A percentile compares a stretch with the other conserved stretches of the same genome.
Evolutionary conservation across 345 rosid species (phyloP).

Genomic region (Bruguiera parviflora): DNA sequence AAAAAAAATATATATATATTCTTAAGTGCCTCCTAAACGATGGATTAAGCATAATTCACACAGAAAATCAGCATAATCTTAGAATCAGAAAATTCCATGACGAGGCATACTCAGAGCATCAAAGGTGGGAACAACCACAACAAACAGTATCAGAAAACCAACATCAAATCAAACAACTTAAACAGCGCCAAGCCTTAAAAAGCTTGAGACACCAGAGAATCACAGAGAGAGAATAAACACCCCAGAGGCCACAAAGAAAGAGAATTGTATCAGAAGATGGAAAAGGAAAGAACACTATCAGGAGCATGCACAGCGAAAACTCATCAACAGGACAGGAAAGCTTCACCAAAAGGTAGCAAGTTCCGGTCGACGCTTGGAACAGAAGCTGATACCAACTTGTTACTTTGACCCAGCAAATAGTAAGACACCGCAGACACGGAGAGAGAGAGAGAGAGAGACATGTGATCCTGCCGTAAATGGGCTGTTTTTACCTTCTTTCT

Average conservation of each 20-base stretch:
- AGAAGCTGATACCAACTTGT: slow-evolving; percentile 22
- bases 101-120: not conserved
- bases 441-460: slow-evolving; percentile 17
- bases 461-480: too few species aligned
- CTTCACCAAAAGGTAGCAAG: slow-evolving; percentile 16
- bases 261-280: not conserved
- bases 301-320: slow-evolving; percentile 16
- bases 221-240: slow-evolving; percentile 2
- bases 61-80: slow-evolving; percentile 12
- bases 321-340: not conserved
- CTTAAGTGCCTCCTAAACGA: not conserved
- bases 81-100: slow-evolving; percentile 5
- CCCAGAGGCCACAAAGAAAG: not conserved
- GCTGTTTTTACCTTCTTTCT: not conserved
- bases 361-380: slow-evolving; percentile 31
- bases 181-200: slow-evolving; percentile 20
- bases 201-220: not conserved
- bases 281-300: slow-evolving; percentile 20
- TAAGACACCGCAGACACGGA: not conserved
- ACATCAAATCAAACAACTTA: slow-evolving; percentile 25
- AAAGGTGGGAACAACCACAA: slow-evolving; percentile 9
- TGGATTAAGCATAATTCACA: not conserved
- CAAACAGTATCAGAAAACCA: slow-evolving; percentile 11
- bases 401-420: slow-evolving; percentile 22
- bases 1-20: not conserved